Evolutionary conservation across 1,139 yeast species (phyloP).

Genomic region (Blastobotrys apis): DNA sequence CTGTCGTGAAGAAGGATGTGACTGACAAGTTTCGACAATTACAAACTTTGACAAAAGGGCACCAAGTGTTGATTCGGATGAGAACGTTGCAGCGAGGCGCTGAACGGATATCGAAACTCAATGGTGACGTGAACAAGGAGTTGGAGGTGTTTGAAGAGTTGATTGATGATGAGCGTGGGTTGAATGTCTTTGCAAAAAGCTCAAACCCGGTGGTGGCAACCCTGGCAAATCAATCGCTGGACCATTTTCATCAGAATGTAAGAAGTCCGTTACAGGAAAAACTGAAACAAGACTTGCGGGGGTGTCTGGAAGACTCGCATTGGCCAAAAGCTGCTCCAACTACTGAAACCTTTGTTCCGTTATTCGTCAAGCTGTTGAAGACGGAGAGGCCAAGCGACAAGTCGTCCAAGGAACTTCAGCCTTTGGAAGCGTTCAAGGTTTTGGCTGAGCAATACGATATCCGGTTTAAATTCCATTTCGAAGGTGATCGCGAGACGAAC

Average conservation of each 20-base stretch:
- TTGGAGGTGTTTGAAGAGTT: constrained; percentile 8
- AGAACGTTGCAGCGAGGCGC: background rate
- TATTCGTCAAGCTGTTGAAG: constrained; percentile 17
- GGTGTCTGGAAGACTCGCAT: constrained; percentile 17
- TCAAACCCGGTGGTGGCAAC: constrained; percentile 15
- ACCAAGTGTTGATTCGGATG: constrained; percentile 14
- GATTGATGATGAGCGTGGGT: constrained; percentile 13
- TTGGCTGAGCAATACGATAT: constrained; percentile 54
- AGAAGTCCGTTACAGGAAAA: constrained; percentile 15
- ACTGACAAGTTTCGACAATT: constrained; percentile 11
- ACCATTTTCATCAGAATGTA: constrained; percentile 9
- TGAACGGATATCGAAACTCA: constrained; percentile 1
- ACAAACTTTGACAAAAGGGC: constrained; percentile 16
- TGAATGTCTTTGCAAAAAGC: constrained; percentile 10
- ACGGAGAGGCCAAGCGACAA: constrained; percentile 14
- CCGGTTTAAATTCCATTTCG: constrained; percentile 75
- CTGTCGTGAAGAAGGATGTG: background rate
- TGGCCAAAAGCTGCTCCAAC: constrained; percentile 28
- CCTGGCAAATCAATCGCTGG: constrained; percentile 16
- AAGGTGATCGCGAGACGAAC: constrained; percentile 55
- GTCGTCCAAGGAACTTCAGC: constrained; percentile 41
- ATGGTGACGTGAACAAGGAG: constrained; percentile 7
- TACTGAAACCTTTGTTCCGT: constrained; percentile 11
- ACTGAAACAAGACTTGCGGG: constrained; percentile 14
- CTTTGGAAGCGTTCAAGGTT: constrained; percentile 57